Evolutionary conservation across 1,284 basidiomycete genomes (phyloP).

Genomic region (Laetiporus sulphureus): DNA sequence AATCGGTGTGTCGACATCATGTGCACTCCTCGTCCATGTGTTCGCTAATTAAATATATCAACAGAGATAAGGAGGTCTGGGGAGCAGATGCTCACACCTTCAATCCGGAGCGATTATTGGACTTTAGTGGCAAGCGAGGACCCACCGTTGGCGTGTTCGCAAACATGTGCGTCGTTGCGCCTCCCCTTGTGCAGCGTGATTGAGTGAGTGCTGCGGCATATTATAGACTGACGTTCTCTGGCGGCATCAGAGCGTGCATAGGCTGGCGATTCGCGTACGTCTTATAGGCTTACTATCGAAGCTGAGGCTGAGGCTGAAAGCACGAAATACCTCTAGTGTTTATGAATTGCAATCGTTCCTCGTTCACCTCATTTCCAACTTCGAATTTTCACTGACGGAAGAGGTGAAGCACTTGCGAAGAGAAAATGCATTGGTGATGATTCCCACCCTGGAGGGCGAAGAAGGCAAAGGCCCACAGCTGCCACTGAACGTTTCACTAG

Average conservation of each 20-base stretch:
- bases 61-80: slow-evolving; percentile 30
- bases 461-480: slow-evolving; percentile 43
- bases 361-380: slow-evolving; percentile 39
- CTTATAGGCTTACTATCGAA: not conserved
- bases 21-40: not conserved
- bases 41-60: no score
- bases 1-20: slow-evolving; percentile 22
- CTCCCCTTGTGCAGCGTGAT: no score
- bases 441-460: slow-evolving; percentile 48
- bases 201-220: no score
- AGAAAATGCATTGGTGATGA: slow-evolving; percentile 45
- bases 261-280: slow-evolving; percentile 44
- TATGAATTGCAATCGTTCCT: slow-evolving; percentile 46
- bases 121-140: slow-evolving; percentile 32
- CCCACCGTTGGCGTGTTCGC: slow-evolving; percentile 43
- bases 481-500: slow-evolving; percentile 39
- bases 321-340: slow-evolving; percentile 22
- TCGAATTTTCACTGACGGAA: slow-evolving; percentile 37
- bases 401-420: slow-evolving; percentile 36
- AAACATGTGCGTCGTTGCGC: slow-evolving; percentile 41
- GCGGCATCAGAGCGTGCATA: slow-evolving; percentile 18
- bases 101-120: slow-evolving; percentile 49
- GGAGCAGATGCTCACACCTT: slow-evolving; percentile 46
- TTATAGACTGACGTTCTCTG: slow-evolving; percentile 25
- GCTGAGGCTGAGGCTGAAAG: slow-evolving; percentile 8